Percentiles rank a stretch among this genome's conserved stretches.
Conservation (phyloP, 495 filamentous ascomycete genomes). For the Xylaria castorea region DNA sequence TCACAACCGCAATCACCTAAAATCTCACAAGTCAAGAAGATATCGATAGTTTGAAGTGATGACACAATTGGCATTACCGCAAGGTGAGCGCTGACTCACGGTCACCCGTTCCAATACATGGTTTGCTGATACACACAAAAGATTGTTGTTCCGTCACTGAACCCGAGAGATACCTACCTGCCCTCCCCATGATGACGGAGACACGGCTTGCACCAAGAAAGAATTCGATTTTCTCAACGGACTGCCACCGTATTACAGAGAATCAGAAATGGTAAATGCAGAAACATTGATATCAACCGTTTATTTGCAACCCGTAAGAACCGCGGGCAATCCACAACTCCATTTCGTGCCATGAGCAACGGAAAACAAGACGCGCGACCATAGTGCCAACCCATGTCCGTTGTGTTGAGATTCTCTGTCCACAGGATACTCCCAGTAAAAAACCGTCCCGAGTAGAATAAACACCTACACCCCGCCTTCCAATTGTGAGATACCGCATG, state of each 20-base stretch:
- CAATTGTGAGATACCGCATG: slow-evolving; percentile 40
- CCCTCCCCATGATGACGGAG: neutral
- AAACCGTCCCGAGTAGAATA: slow-evolving; percentile 38
- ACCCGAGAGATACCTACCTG: neutral
- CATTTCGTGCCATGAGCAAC: slow-evolving; percentile 43
- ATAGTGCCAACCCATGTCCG: slow-evolving; percentile 39
- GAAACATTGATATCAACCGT: slow-evolving; percentile 43
- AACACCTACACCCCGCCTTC: slow-evolving; percentile 40
- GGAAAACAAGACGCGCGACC: slow-evolving; percentile 38
- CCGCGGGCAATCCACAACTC: slow-evolving; percentile 42
- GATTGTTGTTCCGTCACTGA: slow-evolving; percentile 19
- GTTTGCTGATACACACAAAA: slow-evolving; percentile 23
- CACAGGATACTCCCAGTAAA: slow-evolving; percentile 42
- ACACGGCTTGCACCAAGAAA: slow-evolving; percentile 4
- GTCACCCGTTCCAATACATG: slow-evolving; percentile 20
- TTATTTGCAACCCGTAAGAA: slow-evolving; percentile 45
- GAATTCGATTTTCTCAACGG: slow-evolving; percentile 24
- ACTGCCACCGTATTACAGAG: slow-evolving; percentile 23
- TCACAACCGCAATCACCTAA: neutral
- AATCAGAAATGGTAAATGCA: slow-evolving; percentile 27
- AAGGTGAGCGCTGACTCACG: neutral
- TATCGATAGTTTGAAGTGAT: neutral
- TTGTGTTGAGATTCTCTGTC: slow-evolving; percentile 42
- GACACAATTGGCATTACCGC: slow-evolving; percentile 11
- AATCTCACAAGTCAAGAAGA: neutral